Conservation (phyloP, 495 filamentous ascomycete species). For the Aspergillus wentii region DNA sequence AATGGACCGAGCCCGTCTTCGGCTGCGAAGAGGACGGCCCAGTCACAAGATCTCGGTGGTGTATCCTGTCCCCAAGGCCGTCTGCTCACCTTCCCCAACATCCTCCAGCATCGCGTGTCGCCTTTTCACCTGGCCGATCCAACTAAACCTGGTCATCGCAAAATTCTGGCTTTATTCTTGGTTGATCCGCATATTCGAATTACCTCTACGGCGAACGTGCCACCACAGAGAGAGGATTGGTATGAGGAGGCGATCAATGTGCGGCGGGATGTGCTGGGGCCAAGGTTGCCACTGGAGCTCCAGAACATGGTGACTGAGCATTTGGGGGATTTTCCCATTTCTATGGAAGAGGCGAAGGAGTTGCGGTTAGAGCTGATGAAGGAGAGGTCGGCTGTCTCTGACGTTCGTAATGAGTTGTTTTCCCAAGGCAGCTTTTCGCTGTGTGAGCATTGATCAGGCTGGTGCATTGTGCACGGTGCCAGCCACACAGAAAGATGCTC, state of each 20-base stretch:
- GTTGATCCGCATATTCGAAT: constrained; percentile 49
- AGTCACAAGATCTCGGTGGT: constrained; percentile 30
- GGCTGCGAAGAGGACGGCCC: constrained; percentile 1
- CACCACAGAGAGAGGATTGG: constrained; percentile 46
- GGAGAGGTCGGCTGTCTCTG: constrained; percentile 25
- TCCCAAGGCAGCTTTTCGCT: constrained; percentile 13
- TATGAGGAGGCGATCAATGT: constrained; percentile 15
- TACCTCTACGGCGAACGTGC: constrained; percentile 51
- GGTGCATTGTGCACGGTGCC: too few relatives aligned
- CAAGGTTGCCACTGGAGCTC: constrained; percentile 33
- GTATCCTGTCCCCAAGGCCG: constrained; percentile 25
- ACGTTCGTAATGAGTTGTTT: constrained; percentile 12
- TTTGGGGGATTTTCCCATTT: constrained; percentile 26
- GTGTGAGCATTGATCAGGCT: constrained; percentile 22
- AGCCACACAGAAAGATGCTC: too few relatives aligned
- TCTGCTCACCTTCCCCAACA: constrained; percentile 28
- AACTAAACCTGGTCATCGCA: constrained; percentile 48
- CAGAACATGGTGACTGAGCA: constrained; percentile 28
- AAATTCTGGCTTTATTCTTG: constrained; percentile 53
- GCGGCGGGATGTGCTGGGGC: constrained; percentile 8
- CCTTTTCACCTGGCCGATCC: constrained; percentile 43
- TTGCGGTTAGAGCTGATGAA: constrained; percentile 45
- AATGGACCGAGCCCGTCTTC: constrained; percentile 8
- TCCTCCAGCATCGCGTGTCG: constrained; percentile 47
- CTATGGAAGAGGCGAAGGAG: constrained; percentile 36